Percentiles rank a stretch among this genome's conserved stretches.
phyloP scores from a whole-genome alignment of 2,329 filamentous ascomycete species.

The Aspergillus udagawae region DNA sequence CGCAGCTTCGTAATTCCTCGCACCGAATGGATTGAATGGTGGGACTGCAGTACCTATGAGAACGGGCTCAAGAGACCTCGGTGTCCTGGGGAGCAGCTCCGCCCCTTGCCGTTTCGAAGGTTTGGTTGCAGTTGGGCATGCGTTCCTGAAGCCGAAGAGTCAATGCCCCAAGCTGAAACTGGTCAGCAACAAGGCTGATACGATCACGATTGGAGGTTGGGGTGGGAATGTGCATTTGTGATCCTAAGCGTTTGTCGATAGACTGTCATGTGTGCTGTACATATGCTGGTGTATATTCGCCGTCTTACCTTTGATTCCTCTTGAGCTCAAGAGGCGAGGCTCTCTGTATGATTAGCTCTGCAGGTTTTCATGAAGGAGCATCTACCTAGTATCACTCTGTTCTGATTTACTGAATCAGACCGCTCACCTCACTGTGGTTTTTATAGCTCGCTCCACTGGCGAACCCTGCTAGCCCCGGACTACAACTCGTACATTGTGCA shows the following conservation, averaged over 20 bases:
- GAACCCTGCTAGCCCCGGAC: too few species aligned
- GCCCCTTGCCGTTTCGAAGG: conserved; percentile 38
- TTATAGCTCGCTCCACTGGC: too few species aligned
- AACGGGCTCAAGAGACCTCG: conserved; percentile 34
- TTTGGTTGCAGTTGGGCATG: conserved; percentile 41
- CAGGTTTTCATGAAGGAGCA: too few species aligned
- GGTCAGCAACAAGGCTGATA: neutral
- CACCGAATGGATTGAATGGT: conserved; percentile 44
- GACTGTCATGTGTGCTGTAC: neutral
- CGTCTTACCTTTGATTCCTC: neutral
- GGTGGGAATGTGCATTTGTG: neutral
- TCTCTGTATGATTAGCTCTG: too few species aligned
- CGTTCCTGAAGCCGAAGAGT: conserved; percentile 16
- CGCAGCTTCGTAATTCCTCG: conserved; percentile 40
- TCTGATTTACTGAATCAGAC: too few species aligned
- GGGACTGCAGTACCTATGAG: conserved; percentile 39
- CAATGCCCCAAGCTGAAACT: neutral
- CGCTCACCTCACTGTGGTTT: too few species aligned
- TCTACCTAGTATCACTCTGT: too few species aligned
- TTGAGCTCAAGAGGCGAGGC: too few species aligned
- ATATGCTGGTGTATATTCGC: neutral
- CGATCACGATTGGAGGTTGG: neutral
- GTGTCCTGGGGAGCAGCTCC: conserved; percentile 25
- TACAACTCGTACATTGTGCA: too few species aligned
- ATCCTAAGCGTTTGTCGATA: neutral